phyloP scores from a whole-genome alignment of 805 yeast species.

The Candida ipomoeae region DNA sequence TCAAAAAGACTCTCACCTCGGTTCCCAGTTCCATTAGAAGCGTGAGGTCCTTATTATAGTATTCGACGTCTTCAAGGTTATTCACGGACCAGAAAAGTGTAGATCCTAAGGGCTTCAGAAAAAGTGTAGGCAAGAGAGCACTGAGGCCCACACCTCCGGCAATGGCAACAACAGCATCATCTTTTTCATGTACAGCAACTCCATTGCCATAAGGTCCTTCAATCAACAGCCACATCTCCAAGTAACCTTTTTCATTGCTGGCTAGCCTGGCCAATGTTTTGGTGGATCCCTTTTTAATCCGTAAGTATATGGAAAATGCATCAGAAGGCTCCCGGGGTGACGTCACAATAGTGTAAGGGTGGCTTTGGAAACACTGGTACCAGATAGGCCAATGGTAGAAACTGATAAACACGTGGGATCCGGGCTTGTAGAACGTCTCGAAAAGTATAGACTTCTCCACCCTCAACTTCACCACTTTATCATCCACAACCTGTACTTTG shows the following conservation, averaged over 20 bases:
- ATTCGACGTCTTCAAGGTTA: constrained; percentile 13
- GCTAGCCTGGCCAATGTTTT: constrained; percentile 9
- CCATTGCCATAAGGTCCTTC: constrained; percentile 20
- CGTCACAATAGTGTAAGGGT: constrained; percentile 15
- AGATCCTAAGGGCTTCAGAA: constrained; percentile 7
- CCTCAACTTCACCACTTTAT: constrained; percentile 12
- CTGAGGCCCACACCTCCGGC: constrained; percentile 18
- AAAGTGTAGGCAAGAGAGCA: constrained; percentile 14
- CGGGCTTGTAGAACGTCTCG: constrained; percentile 14
- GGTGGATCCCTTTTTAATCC: constrained; percentile 17
- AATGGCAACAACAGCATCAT: constrained; percentile 14
- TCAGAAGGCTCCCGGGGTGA: constrained; percentile 14
- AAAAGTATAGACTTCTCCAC: constrained; percentile 13
- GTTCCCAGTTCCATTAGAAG: constrained; percentile 9
- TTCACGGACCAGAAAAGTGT: constrained; percentile 14
- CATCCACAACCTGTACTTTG: constrained; percentile 9
- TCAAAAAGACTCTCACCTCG: constrained; percentile 14
- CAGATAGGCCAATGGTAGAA: constrained; percentile 18
- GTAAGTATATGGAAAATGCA: constrained; percentile 13
- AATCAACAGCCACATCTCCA: constrained; percentile 16
- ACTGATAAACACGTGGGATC: constrained; percentile 14
- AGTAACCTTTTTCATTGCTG: constrained; percentile 13
- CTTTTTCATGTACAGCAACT: constrained; percentile 5
- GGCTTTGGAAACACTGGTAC: constrained; percentile 18
- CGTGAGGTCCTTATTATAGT: constrained; percentile 10